These are phyloP conservation scores for Xylaria grammica DNA, from an alignment of 495 filamentous ascomycete genomes.

Conservation along the genomic window DNA sequence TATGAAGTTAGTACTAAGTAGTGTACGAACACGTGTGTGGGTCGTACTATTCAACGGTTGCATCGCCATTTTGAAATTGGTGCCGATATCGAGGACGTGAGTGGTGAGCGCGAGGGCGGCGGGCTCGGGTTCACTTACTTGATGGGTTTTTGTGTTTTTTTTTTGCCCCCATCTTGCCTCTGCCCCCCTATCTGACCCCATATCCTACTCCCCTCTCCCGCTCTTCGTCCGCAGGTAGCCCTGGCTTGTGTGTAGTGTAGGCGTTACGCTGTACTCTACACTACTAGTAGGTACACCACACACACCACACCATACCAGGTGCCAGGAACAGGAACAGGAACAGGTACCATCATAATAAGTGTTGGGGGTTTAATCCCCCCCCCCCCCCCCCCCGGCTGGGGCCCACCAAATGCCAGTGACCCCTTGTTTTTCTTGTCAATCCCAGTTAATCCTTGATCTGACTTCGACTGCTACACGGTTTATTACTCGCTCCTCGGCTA, in stretches of 20 bases:
- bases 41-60: conserved; percentile 14
- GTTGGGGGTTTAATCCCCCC: conserved; percentile 17
- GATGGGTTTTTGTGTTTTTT: background rate
- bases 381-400: conserved; percentile 15
- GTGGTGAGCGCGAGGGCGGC: background rate
- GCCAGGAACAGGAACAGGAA: too few relatives aligned
- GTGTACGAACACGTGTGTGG: conserved; percentile 4
- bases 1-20: conserved; percentile 10
- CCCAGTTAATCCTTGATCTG: conserved; percentile 9
- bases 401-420: conserved; percentile 6
- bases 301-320: conserved; percentile 2
- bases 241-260: background rate
- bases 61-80: conserved; percentile 15
- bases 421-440: conserved; percentile 15
- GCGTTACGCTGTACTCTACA: background rate
- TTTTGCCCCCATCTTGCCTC: background rate
- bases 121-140: conserved; percentile 1
- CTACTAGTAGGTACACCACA: too few relatives aligned
- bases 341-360: background rate
- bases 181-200: background rate
- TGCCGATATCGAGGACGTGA: background rate
- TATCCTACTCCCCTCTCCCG: background rate
- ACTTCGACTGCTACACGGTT: background rate
- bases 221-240: background rate
- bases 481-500: conserved; percentile 13